A percentile compares a stretch with the other conserved stretches of the same genome.
phyloP scores from a whole-genome alignment of 2,329 filamentous ascomycete genomes.

The Zymoseptoria brevis region DNA sequence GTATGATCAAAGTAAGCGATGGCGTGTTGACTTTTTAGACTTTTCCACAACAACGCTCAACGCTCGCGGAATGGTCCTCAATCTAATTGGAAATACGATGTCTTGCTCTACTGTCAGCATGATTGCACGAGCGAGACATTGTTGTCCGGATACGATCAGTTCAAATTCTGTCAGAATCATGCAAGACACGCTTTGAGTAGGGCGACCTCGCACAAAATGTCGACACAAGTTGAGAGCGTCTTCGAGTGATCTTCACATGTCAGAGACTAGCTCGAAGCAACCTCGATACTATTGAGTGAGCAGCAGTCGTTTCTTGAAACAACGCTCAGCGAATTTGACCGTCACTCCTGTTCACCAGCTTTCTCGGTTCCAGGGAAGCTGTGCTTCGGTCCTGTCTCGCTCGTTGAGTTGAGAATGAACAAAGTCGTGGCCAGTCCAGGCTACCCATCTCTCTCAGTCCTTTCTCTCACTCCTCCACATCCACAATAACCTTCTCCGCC shows the following conservation, averaged over 20 bases:
- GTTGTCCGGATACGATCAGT: neutral
- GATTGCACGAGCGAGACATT: too few species aligned
- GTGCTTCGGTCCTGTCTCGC: neutral
- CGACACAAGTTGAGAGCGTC: neutral
- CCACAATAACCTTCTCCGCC: conserved; percentile 43
- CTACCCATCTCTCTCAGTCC: neutral
- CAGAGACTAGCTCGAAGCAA: too few species aligned
- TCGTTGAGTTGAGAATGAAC: neutral
- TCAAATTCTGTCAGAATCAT: neutral
- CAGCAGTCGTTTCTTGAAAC: neutral
- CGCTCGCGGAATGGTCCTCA: neutral
- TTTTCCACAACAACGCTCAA: neutral
- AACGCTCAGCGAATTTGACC: neutral
- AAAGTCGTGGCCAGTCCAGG: neutral
- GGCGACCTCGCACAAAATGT: neutral
- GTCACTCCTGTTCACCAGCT: too few species aligned
- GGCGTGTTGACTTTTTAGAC: neutral
- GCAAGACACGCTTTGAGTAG: neutral
- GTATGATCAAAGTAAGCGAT: neutral
- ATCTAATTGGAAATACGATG: neutral
- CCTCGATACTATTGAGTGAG: neutral
- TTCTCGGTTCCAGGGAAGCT: too few species aligned
- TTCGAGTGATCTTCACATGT: neutral
- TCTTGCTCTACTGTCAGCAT: neutral
- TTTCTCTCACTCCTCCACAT: neutral